Base-by-base conservation (phyloP, 257 asterid genomes). In the Scutellaria galericulata region DNA sequence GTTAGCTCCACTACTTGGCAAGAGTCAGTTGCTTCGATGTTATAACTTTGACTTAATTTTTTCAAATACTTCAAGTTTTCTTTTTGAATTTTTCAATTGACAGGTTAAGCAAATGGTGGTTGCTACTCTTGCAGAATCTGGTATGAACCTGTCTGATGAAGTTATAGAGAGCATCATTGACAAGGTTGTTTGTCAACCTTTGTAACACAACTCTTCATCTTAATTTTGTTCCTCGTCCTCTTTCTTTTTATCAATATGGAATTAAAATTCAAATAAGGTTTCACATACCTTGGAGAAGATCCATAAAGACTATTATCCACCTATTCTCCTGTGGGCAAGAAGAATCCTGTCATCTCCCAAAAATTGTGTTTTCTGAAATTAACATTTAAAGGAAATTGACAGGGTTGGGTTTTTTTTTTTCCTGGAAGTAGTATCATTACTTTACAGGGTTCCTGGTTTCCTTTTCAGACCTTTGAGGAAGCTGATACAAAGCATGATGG, bases 21-120 rank as follows among this genome's bases (percentile, higher is more conserved):
- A 31, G 4, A 31, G 61, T 71, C 44, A 51, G 66, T 24, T 60
- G n/a, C 7, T n/a, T 69, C 53, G 47, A 40, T 78, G 39, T n/a
- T 61, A 41, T 13, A 31, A 24, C 9, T 8, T 11, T 20, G 41
- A 2, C 40, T 60, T 44, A 20, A 1, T 41, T 57, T 14, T 8
- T 5, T 52, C 1, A 7, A 37, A 14, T 68, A 44, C 12, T 48
- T 7, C 12, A 46, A 7, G 9, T 20, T 60, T 13, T 47, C 31
- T 27, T 64, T 40, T 31, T 68, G 41, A 40, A 39, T n/a, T n/a
- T 77, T 71, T 57, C 24, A 54, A 64, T 71, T 55, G 52, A 20
- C 82, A 93, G 98, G 98, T 93, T 77, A 93, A 93, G 80, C 98
- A 91, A 89, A 93, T 93, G 98, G 98, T 93, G 77, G 98, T 93